Evolutionary conservation across 2,329 filamentous ascomycete species (phyloP).

Genomic region (Xylariaceae sp.): DNA sequence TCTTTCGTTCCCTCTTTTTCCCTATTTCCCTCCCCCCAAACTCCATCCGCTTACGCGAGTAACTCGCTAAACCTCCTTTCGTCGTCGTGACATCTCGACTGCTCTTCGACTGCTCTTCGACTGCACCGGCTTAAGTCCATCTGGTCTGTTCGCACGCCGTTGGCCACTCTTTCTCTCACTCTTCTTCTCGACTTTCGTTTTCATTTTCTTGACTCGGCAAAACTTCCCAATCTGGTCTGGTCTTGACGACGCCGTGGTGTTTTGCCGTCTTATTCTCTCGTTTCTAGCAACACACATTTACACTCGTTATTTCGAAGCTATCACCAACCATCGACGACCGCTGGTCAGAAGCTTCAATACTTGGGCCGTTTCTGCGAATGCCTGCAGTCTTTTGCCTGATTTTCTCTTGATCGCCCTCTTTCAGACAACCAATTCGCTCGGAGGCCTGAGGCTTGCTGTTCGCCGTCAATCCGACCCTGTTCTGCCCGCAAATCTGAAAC

Average conservation of each 20-base stretch:
- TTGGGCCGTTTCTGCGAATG: slow-evolving; percentile 12
- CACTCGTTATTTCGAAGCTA: slow-evolving; percentile 2
- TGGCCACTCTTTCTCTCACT: slow-evolving; percentile 11
- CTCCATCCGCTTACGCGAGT: background rate
- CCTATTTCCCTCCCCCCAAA: background rate
- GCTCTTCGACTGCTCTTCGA: background rate
- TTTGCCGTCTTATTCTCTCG: slow-evolving; percentile 7
- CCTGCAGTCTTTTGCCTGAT: slow-evolving; percentile 25
- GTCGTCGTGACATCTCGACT: background rate
- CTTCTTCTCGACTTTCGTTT: slow-evolving; percentile 20
- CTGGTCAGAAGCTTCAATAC: background rate
- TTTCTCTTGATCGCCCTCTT: slow-evolving; percentile 31
- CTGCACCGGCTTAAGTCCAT: slow-evolving; percentile 4
- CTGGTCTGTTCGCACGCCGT: background rate
- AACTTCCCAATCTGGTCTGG: background rate
- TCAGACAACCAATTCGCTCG: slow-evolving; percentile 21
- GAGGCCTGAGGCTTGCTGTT: slow-evolving; percentile 17
- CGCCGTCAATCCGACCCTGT: slow-evolving; percentile 17
- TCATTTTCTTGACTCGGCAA: slow-evolving; percentile 7
- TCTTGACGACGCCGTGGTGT: slow-evolving; percentile 15
- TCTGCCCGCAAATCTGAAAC: slow-evolving; percentile 34
- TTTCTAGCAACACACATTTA: slow-evolving; percentile 8
- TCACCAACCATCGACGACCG: slow-evolving; percentile 3
- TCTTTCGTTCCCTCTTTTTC: background rate
- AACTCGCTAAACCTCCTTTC: background rate